These are phyloP conservation scores for Sisymbrium irio DNA, from an alignment of 345 rosid genomes.

Conservation along the genomic window DNA sequence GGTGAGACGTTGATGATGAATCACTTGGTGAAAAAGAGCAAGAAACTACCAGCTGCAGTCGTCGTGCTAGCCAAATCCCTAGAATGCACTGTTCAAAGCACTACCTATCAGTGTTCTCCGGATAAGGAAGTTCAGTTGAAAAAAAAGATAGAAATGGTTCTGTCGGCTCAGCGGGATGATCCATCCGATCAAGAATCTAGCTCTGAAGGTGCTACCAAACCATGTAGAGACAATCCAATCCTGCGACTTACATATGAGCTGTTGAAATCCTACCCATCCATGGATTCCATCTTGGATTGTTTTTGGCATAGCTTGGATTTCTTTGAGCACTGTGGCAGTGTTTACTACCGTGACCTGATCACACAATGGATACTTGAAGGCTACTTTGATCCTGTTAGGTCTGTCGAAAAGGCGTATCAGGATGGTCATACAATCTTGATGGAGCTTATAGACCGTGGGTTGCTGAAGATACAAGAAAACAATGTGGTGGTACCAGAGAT, in stretches of 20 bases:
- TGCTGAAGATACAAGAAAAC: conserved; percentile 48
- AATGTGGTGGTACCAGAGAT: conserved; percentile 46
- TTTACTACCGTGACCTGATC: conserved; percentile 54
- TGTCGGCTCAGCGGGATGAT: not conserved
- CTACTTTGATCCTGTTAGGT: conserved; percentile 41
- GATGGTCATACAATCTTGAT: conserved; percentile 48
- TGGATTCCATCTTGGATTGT: conserved; percentile 31
- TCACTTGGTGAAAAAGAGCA: not conserved
- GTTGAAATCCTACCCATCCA: not conserved
- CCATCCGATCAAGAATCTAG: too few relatives aligned
- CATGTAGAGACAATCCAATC: not conserved
- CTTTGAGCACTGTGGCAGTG: conserved; percentile 32
- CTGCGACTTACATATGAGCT: conserved; percentile 29
- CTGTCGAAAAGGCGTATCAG: conserved; percentile 43
- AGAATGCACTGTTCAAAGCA: too few relatives aligned
- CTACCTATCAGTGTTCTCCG: too few relatives aligned
- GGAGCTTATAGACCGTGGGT: conserved; percentile 44
- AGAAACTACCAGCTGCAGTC: conserved; percentile 36
- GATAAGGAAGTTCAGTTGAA: too few relatives aligned
- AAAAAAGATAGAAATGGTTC: not conserved
- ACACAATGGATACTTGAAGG: conserved; percentile 73
- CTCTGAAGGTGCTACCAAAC: too few relatives aligned
- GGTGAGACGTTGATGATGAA: not conserved
- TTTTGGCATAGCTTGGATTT: conserved; percentile 51
- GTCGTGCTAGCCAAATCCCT: conserved; percentile 38